Evolutionary conservation across 805 yeast species (phyloP).

Genomic region (Starmerella sirachaensis): DNA sequence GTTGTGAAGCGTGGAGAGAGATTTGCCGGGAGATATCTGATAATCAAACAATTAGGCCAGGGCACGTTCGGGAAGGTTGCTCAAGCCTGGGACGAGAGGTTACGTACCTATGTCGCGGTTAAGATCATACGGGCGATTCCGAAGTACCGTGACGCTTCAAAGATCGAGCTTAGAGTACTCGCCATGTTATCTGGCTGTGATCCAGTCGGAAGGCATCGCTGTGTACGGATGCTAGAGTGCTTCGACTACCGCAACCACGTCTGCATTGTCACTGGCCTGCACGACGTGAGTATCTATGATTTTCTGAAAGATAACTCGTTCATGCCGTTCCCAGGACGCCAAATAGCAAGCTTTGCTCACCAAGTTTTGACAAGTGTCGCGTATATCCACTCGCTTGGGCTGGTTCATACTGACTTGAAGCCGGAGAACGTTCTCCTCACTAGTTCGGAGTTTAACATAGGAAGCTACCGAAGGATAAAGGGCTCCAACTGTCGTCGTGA

Average conservation of each 20-base stretch:
- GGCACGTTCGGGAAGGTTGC: constrained; percentile 90
- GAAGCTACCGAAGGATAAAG: constrained; percentile 15
- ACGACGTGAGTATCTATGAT: constrained; percentile 78
- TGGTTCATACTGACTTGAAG: constrained; percentile 91
- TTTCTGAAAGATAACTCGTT: constrained; percentile 74
- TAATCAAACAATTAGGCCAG: constrained; percentile 64
- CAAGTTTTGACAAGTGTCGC: constrained; percentile 79
- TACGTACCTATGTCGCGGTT: constrained; percentile 63
- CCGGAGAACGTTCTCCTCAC: constrained; percentile 79
- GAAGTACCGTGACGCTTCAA: constrained; percentile 90
- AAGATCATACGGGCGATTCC: constrained; percentile 87
- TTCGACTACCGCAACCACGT: constrained; percentile 90
- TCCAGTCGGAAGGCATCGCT: constrained; percentile 52
- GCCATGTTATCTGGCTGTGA: constrained; percentile 63
- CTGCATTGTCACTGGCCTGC: constrained; percentile 80
- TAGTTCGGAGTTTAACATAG: constrained; percentile 14
- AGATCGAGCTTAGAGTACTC: constrained; percentile 76
- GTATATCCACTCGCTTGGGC: constrained; percentile 74
- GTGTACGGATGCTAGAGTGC: constrained; percentile 78
- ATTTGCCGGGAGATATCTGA: constrained; percentile 56
- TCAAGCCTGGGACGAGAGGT: constrained; percentile 58
- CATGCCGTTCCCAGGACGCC: constrained; percentile 87
- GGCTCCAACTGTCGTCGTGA: constrained; percentile 29
- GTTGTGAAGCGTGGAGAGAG: constrained; percentile 27
- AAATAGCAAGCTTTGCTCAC: constrained; percentile 75